phyloP scores from a whole-genome alignment of 768 basidiomycete species.

The Suillus cothurnatus region DNA sequence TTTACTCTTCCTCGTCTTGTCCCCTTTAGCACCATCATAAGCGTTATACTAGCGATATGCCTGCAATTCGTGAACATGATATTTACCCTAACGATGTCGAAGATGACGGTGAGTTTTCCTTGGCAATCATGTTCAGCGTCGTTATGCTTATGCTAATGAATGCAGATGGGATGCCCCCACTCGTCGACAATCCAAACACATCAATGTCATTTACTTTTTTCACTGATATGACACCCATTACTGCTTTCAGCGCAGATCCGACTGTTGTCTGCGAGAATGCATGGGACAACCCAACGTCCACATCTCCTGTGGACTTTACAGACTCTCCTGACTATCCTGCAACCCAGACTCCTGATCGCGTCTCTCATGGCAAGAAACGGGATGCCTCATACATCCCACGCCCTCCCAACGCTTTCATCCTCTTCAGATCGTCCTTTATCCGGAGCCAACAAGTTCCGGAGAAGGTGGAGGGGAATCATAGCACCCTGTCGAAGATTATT shows the following conservation, averaged over 20 bases:
- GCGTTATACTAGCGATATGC: constrained; percentile 20
- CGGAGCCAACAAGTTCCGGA: constrained; percentile 71
- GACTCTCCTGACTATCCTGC: constrained; percentile 23
- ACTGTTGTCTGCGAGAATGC: constrained; percentile 35
- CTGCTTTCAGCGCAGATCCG: constrained; percentile 43
- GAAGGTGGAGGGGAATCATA: constrained; percentile 79
- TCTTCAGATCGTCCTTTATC: constrained; percentile 81
- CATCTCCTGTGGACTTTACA: constrained; percentile 22
- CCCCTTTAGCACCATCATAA: background rate
- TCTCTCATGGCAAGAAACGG: constrained; percentile 61
- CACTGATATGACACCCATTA: constrained; percentile 58
- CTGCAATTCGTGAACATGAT: constrained; percentile 31
- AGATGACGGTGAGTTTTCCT: constrained; percentile 37
- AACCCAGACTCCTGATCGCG: constrained; percentile 38
- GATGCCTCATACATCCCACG: constrained; percentile 79
- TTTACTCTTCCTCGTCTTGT: constrained; percentile 5
- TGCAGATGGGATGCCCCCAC: constrained; percentile 50
- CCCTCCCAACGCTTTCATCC: constrained; percentile 85
- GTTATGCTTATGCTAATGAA: constrained; percentile 12
- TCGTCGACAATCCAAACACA: constrained; percentile 55
- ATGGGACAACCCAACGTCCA: constrained; percentile 28
- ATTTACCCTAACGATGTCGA: constrained; percentile 28
- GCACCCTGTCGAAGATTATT: constrained; percentile 80
- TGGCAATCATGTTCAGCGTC: background rate
- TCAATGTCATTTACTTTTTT: constrained; percentile 65